Base-by-base conservation (phyloP, 371 early-diverging fungal genomes). In the Haplosporangium sp. region DNA sequence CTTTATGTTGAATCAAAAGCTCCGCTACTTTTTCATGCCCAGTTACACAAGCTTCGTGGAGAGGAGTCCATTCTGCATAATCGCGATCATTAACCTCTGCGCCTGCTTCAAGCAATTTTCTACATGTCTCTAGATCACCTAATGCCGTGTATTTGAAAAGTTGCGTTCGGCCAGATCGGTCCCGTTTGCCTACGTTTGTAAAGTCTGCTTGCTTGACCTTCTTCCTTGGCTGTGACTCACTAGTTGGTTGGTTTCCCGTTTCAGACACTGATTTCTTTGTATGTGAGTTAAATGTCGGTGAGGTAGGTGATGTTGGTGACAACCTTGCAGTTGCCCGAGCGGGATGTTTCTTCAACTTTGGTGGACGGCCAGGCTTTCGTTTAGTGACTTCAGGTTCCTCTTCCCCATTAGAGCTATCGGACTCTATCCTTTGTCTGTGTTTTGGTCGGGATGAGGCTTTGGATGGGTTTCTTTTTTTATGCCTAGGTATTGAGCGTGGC, bases 41-140 rank as follows among this genome's bases (percentile, higher is more conserved):
- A 58, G 89, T 86, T 7, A 91, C 77, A 34, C 91, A 89, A 35
- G 91, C 89, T 83, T 91, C 91, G 65, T 93, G 93, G 13, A 93
- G 82, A 2, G 92, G 89, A 3, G 90, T 89, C 87, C 90, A 89
- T 13, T 91, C 91, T 27, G 90, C 92, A 76, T 92, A 84, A 55
- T 93, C 93, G 37, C 85, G 84, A 61, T 84, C 75, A 62, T 90
- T 88, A 38, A 89, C 88, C 69, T 88, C 75, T 7, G 91, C 91
- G 15, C 88, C 88, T 3, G 76, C 83, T 15, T 76, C 82, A 13
- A 90, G 76, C 5, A 86, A 61, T 59, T 85, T 83, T 52, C 84
- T 85, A 11, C 88, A 87, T 45, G 77, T 83, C 27, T 87, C 85
- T n/a, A 88, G 60, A 60, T 89, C 83, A 4, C 88, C 89, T 13